A percentile compares a stretch with the other conserved stretches of the same genome.
Evolutionary conservation across 1,284 basidiomycete species (phyloP).

Genomic region (Boletus subluridellus): DNA sequence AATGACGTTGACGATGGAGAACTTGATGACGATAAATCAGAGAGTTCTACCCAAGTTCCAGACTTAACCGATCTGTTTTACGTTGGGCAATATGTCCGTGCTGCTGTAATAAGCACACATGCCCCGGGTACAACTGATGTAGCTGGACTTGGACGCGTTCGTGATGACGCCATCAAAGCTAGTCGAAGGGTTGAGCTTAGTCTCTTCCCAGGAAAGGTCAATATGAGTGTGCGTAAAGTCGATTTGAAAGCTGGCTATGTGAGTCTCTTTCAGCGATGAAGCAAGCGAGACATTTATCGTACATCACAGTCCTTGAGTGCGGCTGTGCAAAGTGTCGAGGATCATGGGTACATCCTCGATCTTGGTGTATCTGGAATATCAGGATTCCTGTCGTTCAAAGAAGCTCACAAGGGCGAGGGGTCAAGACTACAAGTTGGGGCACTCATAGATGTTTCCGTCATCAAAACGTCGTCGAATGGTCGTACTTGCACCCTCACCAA

Average conservation of each 20-base stretch:
- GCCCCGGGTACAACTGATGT: conserved; percentile 58
- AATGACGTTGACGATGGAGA: conserved; percentile 46
- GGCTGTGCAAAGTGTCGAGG: conserved; percentile 83
- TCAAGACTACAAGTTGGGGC: conserved; percentile 63
- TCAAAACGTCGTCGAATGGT: conserved; percentile 65
- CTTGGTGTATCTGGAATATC: conserved; percentile 74
- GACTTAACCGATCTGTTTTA: conserved; percentile 75
- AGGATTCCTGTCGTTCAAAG: conserved; percentile 77
- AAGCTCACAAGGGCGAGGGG: conserved; percentile 46
- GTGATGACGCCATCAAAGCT: conserved; percentile 64
- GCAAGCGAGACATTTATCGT: conserved; percentile 2
- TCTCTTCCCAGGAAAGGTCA: conserved; percentile 82
- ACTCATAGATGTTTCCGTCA: conserved; percentile 61
- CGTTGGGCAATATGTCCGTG: conserved; percentile 84
- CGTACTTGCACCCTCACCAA: conserved; percentile 64
- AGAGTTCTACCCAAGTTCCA: conserved; percentile 46
- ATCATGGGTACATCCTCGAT: conserved; percentile 92
- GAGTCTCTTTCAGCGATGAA: conserved; percentile 28
- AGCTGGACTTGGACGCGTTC: conserved; percentile 53
- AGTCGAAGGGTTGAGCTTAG: conserved; percentile 86
- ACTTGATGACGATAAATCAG: conserved; percentile 45
- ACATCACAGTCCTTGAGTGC: conserved; percentile 64
- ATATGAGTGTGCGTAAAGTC: conserved; percentile 72
- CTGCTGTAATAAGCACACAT: conserved; percentile 69
- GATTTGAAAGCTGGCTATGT: conserved; percentile 81